Percentiles rank a stretch among this genome's conserved stretches.
Conservation (phyloP, 1,284 basidiomycete species). For the Gastroboletus turbinatus region DNA sequence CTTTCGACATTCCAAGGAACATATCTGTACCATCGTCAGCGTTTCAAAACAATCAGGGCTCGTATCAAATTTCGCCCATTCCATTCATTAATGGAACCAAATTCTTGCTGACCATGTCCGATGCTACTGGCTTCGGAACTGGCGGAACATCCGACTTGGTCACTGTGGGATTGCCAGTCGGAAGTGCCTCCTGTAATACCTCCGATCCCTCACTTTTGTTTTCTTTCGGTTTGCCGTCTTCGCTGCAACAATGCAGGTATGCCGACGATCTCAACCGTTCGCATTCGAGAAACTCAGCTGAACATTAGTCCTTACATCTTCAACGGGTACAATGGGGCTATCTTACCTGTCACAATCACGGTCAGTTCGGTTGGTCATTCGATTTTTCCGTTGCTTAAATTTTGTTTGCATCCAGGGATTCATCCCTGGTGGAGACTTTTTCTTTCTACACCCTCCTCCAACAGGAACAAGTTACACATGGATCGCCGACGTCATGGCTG, state of each 20-base stretch:
- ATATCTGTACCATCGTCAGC: slow-evolving; percentile 56
- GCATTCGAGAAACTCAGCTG: slow-evolving; percentile 8
- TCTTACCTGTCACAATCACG: slow-evolving; percentile 59
- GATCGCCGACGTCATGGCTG: slow-evolving; percentile 55
- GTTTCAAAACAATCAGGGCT: slow-evolving; percentile 54
- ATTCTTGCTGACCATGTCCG: slow-evolving; percentile 68
- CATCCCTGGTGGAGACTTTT: slow-evolving; percentile 58
- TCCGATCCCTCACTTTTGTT: slow-evolving; percentile 45
- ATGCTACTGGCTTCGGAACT: slow-evolving; percentile 63
- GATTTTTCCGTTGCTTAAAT: neutral
- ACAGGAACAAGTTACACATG: slow-evolving; percentile 52
- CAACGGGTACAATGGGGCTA: slow-evolving; percentile 47
- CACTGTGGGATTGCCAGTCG: slow-evolving; percentile 48
- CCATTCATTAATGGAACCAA: slow-evolving; percentile 39
- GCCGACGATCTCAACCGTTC: slow-evolving; percentile 4
- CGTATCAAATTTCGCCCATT: slow-evolving; percentile 48
- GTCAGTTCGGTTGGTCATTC: slow-evolving; percentile 37
- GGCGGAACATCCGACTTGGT: slow-evolving; percentile 59
- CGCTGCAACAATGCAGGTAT: slow-evolving; percentile 66
- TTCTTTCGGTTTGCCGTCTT: slow-evolving; percentile 48
- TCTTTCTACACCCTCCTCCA: slow-evolving; percentile 44
- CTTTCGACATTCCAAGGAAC: slow-evolving; percentile 42
- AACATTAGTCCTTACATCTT: slow-evolving; percentile 52
- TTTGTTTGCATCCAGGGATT: slow-evolving; percentile 45
- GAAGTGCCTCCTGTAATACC: slow-evolving; percentile 51